Percentiles rank a stretch among this genome's conserved stretches.
These are phyloP conservation scores for Castanea crenata DNA, from an alignment of 306 rosid genomes.

Conservation along the genomic window DNA sequence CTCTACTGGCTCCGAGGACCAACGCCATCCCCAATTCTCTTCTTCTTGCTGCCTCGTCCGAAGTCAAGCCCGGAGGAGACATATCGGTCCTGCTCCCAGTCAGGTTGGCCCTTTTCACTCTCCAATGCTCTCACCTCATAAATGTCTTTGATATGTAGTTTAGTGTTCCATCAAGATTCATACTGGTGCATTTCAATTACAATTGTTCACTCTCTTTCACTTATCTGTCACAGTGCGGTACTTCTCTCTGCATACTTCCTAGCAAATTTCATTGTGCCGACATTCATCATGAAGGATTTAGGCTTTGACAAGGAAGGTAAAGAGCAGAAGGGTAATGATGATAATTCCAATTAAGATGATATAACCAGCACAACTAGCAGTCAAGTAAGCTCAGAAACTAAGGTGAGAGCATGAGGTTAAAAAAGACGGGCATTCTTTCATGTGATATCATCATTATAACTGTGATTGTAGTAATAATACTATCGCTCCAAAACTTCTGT, in stretches of 20 bases:
- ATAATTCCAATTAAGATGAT: neutral
- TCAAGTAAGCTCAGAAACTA: neutral
- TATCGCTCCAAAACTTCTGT: neutral
- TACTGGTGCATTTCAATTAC: neutral
- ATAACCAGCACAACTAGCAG: neutral
- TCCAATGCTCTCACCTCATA: neutral
- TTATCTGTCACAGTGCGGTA: constrained; percentile 39
- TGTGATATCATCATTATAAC: neutral
- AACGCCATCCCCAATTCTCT: constrained; percentile 40
- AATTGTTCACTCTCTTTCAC: neutral
- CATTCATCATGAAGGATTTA: constrained; percentile 32
- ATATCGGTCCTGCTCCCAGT: constrained; percentile 32
- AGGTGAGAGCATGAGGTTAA: neutral
- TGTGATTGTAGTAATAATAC: neutral
- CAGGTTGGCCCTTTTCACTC: constrained; percentile 32
- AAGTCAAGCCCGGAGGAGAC: constrained; percentile 41
- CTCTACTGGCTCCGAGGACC: constrained; percentile 14
- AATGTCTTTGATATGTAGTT: neutral
- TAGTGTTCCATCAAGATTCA: neutral
- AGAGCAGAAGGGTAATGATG: constrained; percentile 37
- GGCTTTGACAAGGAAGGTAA: constrained; percentile 28
- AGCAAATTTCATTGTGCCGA: constrained; percentile 57
- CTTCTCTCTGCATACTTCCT: constrained; percentile 39
- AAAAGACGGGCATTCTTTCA: neutral
- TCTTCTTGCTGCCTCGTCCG: constrained; percentile 28